Evolutionary conservation across 176 grass and related monocot species (phyloP).

Genomic region (Otatea glauca): DNA sequence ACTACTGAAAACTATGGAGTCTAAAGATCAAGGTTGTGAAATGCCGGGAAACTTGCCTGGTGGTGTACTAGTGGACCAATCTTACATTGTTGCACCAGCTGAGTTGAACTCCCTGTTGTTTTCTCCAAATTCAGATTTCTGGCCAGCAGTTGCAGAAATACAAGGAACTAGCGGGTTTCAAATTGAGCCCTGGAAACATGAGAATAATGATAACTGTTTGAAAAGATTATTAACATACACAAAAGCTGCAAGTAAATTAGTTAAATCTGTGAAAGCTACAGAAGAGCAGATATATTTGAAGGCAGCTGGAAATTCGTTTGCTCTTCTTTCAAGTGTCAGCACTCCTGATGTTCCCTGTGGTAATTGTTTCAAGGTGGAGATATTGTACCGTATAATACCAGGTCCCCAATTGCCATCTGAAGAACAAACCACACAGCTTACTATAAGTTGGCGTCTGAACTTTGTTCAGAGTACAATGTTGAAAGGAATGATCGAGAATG

Average conservation of each 20-base stretch:
- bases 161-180: constrained; percentile 71
- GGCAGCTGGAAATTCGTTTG: constrained; percentile 65
- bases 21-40: constrained; percentile 68
- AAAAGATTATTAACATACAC: constrained; percentile 80
- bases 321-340: constrained; percentile 65
- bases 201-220: constrained; percentile 58
- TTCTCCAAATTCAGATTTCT: constrained; percentile 74
- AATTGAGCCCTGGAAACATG: constrained; percentile 71
- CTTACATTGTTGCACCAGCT: constrained; percentile 65
- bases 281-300: constrained; percentile 87
- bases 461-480: constrained; percentile 96
- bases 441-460: constrained; percentile 79
- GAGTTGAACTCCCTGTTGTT: constrained; percentile 82
- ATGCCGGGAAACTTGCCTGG: constrained; percentile 76
- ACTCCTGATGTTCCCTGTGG: constrained; percentile 88
- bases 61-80: constrained; percentile 76
- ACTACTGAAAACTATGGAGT: constrained; percentile 76
- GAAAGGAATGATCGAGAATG: constrained; percentile 95
- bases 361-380: constrained; percentile 76
- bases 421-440: constrained; percentile 68
- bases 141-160: constrained; percentile 69
- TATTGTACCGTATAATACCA: constrained; percentile 70
- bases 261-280: constrained; percentile 83
- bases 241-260: constrained; percentile 83
- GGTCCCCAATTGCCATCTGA: constrained; percentile 62